These are phyloP conservation scores for Typha latifolia DNA, from an alignment of 176 grass and related monocot species.

Conservation along the genomic window DNA sequence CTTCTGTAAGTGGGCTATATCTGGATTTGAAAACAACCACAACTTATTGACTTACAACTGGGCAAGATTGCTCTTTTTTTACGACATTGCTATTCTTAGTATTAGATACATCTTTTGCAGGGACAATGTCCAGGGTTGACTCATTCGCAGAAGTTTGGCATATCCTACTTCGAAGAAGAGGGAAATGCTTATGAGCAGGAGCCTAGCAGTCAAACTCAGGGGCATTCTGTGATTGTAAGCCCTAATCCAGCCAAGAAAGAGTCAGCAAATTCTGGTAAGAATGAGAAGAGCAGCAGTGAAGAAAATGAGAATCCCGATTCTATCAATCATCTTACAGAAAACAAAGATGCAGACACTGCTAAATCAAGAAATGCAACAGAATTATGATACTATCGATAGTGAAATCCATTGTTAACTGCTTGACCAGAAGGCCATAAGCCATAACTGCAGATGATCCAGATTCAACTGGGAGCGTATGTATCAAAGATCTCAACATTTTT, in stretches of 20 bases:
- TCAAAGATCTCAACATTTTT: no score
- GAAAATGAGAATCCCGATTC: conserved; percentile 4
- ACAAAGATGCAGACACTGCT: conserved; percentile 28
- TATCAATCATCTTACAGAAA: conserved; percentile 23
- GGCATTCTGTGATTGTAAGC: conserved; percentile 34
- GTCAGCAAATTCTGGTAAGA: conserved; percentile 1
- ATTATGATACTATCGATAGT: conserved; percentile 28
- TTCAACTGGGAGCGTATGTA: no score
- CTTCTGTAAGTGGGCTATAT: no score
- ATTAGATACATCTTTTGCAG: conserved; percentile 27
- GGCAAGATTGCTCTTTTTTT: background rate
- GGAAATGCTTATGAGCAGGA: conserved; percentile 25
- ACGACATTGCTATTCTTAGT: conserved; percentile 1
- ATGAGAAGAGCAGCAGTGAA: background rate
- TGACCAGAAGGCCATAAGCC: no score
- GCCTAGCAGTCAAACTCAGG: conserved; percentile 29
- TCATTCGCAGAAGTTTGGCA: conserved; percentile 76
- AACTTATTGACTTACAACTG: no score
- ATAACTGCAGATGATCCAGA: no score
- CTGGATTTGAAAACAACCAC: no score
- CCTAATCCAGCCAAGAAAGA: conserved; percentile 18
- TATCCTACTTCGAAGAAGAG: conserved; percentile 43
- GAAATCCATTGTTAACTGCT: no score
- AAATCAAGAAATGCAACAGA: conserved; percentile 13
- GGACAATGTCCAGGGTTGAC: conserved; percentile 70